Percentiles rank a stretch among this genome's conserved stretches.
Conservation (phyloP, 306 rosid species). For the Glycine tomentella region DNA sequence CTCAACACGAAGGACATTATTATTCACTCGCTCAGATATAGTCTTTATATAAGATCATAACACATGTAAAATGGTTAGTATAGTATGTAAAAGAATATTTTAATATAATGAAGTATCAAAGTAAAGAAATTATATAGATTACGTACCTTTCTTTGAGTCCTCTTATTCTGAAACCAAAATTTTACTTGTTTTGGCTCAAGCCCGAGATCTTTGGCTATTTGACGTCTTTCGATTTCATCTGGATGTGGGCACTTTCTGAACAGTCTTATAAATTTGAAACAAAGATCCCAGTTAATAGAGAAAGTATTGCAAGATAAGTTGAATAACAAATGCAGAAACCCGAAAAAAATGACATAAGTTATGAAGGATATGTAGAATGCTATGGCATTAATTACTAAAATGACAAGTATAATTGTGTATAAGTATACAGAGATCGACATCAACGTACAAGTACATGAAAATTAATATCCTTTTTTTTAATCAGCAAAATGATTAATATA, state of each 20-base stretch:
- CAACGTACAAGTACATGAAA: too few species aligned
- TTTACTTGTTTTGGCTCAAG: constrained; percentile 68
- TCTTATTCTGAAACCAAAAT: constrained; percentile 85
- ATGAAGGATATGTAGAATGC: too few species aligned
- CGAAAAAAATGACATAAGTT: too few species aligned
- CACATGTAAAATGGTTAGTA: neutral
- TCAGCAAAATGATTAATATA: too few species aligned
- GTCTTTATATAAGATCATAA: constrained; percentile 46
- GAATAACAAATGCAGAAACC: too few species aligned
- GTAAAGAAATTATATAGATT: neutral
- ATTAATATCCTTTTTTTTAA: too few species aligned
- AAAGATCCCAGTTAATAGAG: neutral
- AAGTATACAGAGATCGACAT: too few species aligned
- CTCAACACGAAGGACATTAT: constrained; percentile 53
- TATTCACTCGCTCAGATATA: constrained; percentile 55
- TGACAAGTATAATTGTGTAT: too few species aligned
- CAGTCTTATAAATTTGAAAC: constrained; percentile 49
- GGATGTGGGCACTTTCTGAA: constrained; percentile 62
- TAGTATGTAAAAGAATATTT: neutral
- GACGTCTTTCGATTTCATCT: constrained; percentile 52
- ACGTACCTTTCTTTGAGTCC: constrained; percentile 68
- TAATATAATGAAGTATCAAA: neutral
- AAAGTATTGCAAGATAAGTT: neutral
- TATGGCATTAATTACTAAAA: too few species aligned
- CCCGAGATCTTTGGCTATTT: constrained; percentile 59